Evolutionary conservation across 2,329 filamentous ascomycete species (phyloP).

Genomic region (Botrytis paeoniae): DNA sequence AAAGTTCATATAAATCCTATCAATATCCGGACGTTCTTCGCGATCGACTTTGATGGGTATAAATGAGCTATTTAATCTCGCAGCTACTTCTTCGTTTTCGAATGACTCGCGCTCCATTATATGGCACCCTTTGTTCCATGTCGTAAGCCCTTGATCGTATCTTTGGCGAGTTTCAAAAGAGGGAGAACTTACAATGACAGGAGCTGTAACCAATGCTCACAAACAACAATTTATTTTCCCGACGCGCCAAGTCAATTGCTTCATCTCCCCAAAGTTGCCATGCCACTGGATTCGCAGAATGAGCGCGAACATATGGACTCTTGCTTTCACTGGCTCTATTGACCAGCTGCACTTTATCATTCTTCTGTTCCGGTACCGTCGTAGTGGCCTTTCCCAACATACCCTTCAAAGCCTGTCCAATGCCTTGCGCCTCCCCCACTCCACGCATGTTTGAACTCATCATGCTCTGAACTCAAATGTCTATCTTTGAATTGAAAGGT

Average conservation of each 20-base stretch:
- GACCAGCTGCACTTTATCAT: constrained; percentile 38
- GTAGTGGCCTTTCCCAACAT: constrained; percentile 13
- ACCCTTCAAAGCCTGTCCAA: constrained; percentile 31
- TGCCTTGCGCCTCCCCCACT: constrained; percentile 28
- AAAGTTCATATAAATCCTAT: constrained; percentile 98
- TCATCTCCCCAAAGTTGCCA: constrained; percentile 89
- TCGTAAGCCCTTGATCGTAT: neutral
- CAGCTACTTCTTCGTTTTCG: constrained; percentile 74
- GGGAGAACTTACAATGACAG: constrained; percentile 73
- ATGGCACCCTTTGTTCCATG: constrained; percentile 61
- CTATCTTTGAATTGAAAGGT: neutral
- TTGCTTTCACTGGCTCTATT: constrained; percentile 60
- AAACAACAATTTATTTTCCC: constrained; percentile 84
- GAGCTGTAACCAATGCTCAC: constrained; percentile 93
- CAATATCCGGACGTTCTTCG: constrained; percentile 90
- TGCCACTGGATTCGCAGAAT: constrained; percentile 77
- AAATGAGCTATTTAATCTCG: constrained; percentile 80
- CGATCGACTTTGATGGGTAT: constrained; percentile 90
- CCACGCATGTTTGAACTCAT: constrained; percentile 34
- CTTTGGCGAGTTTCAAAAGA: neutral
- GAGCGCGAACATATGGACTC: constrained; percentile 68
- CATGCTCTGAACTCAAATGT: constrained; percentile 23
- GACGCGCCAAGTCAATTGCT: constrained; percentile 71
- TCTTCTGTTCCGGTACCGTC: constrained; percentile 22
- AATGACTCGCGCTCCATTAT: constrained; percentile 94